These are phyloP conservation scores for Populus ilicifolia DNA, from an alignment of 345 rosid genomes.

Conservation along the genomic window DNA sequence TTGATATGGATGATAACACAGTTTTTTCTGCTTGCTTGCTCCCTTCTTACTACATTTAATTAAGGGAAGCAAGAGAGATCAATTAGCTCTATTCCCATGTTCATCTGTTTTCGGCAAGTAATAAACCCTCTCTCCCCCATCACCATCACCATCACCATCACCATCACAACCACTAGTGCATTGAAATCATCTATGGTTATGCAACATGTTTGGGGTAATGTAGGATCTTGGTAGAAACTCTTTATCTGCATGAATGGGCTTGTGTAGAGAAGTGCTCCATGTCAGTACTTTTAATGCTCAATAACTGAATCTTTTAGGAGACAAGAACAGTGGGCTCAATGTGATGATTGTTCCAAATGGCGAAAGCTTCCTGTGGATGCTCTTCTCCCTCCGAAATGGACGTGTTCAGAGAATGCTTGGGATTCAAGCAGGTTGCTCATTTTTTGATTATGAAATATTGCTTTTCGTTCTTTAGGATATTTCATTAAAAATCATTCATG, in stretches of 20 bases:
- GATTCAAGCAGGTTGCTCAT: slow-evolving; percentile 53
- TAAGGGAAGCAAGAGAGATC: background rate
- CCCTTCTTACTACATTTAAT: background rate
- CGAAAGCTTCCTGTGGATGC: slow-evolving; percentile 63
- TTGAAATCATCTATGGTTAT: background rate
- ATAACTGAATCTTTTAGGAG: slow-evolving; percentile 36
- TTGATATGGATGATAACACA: background rate
- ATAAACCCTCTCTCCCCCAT: background rate
- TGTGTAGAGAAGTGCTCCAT: background rate
- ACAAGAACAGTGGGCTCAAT: slow-evolving; percentile 78
- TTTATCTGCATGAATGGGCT: background rate
- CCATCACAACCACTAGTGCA: background rate
- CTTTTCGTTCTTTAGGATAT: background rate
- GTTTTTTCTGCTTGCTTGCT: background rate
- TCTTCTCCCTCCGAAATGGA: slow-evolving; percentile 77
- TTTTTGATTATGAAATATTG: background rate
- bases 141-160: background rate
- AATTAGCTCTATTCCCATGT: background rate
- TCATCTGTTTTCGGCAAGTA: background rate
- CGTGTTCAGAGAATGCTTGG: slow-evolving; percentile 70
- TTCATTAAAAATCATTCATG: background rate
- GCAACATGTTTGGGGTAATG: background rate
- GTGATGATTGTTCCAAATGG: slow-evolving; percentile 89
- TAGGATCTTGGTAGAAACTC: background rate
- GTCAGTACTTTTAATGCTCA: slow-evolving; percentile 1